Evolutionary conservation across 306 rosid species (phyloP), one percentile per base, ranked within the genome.

Genomic region (Nissolia schottii): DNA sequence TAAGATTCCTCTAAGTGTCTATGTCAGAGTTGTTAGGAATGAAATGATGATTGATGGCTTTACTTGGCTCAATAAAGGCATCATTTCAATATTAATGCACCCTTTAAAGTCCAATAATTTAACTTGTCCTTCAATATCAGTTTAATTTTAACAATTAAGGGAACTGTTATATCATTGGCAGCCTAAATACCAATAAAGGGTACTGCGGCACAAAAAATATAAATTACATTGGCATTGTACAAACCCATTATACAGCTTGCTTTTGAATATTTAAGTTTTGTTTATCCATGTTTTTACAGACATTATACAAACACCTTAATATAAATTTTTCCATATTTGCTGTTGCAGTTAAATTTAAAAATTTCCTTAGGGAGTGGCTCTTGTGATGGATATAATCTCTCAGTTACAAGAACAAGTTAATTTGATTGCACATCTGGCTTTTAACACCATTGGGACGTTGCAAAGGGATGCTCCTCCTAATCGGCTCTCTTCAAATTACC

Each of bases 391-490:
- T 76, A 88, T 90, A 83, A 88, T 90, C 62, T 90, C 97, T 56
- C 98, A 93, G 70, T 55, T 93, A 25, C 98, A 93, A 85, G 96
- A 89, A 49, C 97, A 93, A 80, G 90, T 79, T 48, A 88, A 87
- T 77, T 71, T 78, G 45, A 73, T 90, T 61, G 93, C 98, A 3
- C 58, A 87, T 67, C 83, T 93, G 28, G 83, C 92, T 38, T 93
- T 88, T 78, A 90, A 93, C 64, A 90, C 94, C 15, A 38, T 90
- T 40, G 98, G 97, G 69, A 76, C 93, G 23, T 58, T 93, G 57
- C 98, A 93, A 79, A 88, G 98, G 74, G 98, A 93, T 57, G 96
- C 97, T 46, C 92, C 97, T 71, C 90, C 96, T n/a, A 90, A 85
- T 57, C 77, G 85, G 7, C 85, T 93, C 57, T 84, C 93, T 3